Conservation (phyloP, 2,329 filamentous ascomycete genomes). For the Macrophomina tecta region DNA sequence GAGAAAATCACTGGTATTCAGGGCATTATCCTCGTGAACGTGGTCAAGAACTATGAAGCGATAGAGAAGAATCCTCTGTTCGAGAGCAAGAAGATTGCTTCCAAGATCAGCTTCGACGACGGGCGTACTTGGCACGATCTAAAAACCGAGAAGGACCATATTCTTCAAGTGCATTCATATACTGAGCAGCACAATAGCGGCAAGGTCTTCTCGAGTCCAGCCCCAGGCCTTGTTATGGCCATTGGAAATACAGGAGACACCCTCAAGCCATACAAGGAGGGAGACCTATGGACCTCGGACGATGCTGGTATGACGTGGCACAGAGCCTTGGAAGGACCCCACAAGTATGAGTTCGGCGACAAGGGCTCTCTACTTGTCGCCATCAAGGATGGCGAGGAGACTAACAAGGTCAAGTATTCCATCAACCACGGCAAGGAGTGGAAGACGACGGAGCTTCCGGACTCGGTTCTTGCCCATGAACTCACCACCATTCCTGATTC, state of each 20-base stretch:
- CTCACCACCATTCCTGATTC: conserved; percentile 92
- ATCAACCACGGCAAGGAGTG: conserved; percentile 88
- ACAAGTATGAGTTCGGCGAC: conserved; percentile 97
- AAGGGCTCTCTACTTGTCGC: conserved; percentile 89
- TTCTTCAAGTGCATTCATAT: conserved; percentile 89
- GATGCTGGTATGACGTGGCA: conserved; percentile 89
- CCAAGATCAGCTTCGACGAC: conserved; percentile 93
- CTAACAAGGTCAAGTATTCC: conserved; percentile 75
- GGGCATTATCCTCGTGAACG: conserved; percentile 89
- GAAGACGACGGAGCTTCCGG: conserved; percentile 72
- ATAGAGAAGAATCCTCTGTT: conserved; percentile 60
- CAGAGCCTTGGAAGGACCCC: conserved; percentile 74
- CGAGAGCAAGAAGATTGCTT: conserved; percentile 71
- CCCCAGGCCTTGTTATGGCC: conserved; percentile 91
- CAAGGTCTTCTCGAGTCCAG: conserved; percentile 89
- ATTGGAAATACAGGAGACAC: conserved; percentile 85
- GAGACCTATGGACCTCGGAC: conserved; percentile 86
- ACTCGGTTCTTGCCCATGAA: conserved; percentile 72
- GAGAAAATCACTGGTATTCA: conserved; percentile 92
- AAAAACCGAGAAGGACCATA: conserved; percentile 67
- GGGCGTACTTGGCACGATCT: conserved; percentile 82
- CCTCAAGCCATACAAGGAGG: conserved; percentile 73
- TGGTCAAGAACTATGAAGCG: conserved; percentile 83
- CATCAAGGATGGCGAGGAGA: conserved; percentile 70
- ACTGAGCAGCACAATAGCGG: conserved; percentile 84